Evolutionary conservation across 2,329 filamentous ascomycete genomes (phyloP).

Genomic region (Botrytis medusae): DNA sequence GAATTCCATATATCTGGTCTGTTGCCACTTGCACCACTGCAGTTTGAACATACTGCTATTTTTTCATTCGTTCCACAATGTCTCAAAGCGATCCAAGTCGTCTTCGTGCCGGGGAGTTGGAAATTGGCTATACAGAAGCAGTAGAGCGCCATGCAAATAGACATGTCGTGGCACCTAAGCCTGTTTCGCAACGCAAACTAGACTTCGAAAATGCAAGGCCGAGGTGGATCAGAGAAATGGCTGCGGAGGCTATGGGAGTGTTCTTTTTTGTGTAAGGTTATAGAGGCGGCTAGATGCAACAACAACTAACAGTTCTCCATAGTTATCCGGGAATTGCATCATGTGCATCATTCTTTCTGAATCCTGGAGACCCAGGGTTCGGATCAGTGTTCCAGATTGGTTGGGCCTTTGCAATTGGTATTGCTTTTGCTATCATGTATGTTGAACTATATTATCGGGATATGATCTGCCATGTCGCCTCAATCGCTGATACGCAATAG

Average conservation of each 20-base stretch:
- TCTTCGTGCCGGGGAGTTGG: constrained; percentile 41
- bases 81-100: constrained; percentile 27
- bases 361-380: constrained; percentile 45
- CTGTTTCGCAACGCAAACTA: constrained; percentile 54
- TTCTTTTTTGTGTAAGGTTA: constrained; percentile 52
- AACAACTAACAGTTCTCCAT: constrained; percentile 29
- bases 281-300: neutral
- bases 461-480: neutral
- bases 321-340: constrained; percentile 52
- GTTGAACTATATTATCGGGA: neutral
- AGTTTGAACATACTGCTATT: neutral
- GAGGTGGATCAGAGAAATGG: constrained; percentile 54
- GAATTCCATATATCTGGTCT: constrained; percentile 1
- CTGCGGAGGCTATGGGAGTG: constrained; percentile 56
- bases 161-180: constrained; percentile 50
- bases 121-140: constrained; percentile 55
- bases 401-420: constrained; percentile 55
- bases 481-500: constrained; percentile 5
- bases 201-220: constrained; percentile 55
- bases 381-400: constrained; percentile 57
- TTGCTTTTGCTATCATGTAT: constrained; percentile 57
- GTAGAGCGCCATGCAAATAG: constrained; percentile 51
- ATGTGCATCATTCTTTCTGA: constrained; percentile 51
- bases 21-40: neutral
- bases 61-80: constrained; percentile 6